These are phyloP conservation scores for Lolium perenne DNA, from an alignment of 176 grass and related monocot species.

Conservation along the genomic window DNA sequence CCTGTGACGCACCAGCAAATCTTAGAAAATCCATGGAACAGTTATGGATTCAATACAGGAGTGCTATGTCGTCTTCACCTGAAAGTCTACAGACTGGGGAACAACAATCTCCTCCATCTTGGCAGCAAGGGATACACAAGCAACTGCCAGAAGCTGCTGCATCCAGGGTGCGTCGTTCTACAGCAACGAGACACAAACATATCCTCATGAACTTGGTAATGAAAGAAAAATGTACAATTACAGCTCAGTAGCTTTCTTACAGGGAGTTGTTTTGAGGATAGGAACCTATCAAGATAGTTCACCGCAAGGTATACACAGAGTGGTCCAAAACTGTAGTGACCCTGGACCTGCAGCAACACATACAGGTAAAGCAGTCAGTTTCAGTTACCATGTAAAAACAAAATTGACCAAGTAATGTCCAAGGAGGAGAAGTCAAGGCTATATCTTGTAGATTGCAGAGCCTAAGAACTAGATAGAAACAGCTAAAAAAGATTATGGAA, in stretches of 20 bases:
- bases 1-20: constrained; percentile 41
- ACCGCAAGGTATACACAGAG: constrained; percentile 75
- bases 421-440: neutral
- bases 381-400: constrained; percentile 36
- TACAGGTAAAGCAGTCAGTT: constrained; percentile 19
- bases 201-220: neutral
- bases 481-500: neutral
- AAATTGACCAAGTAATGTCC: neutral
- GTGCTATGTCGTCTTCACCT: constrained; percentile 47
- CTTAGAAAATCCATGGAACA: neutral
- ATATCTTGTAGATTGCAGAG: constrained; percentile 5
- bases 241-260: constrained; percentile 50
- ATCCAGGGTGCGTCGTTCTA: constrained; percentile 67
- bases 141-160: constrained; percentile 66
- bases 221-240: neutral
- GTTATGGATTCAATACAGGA: neutral
- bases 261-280: constrained; percentile 61
- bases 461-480: neutral
- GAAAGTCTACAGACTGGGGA: constrained; percentile 56
- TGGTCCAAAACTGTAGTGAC: constrained; percentile 70
- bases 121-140: constrained; percentile 79
- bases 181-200: neutral
- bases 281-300: constrained; percentile 85
- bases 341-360: constrained; percentile 60
- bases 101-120: constrained; percentile 86